phyloP scores from a whole-genome alignment of 345 rosid species.

The Sisymbrium altissimum region DNA sequence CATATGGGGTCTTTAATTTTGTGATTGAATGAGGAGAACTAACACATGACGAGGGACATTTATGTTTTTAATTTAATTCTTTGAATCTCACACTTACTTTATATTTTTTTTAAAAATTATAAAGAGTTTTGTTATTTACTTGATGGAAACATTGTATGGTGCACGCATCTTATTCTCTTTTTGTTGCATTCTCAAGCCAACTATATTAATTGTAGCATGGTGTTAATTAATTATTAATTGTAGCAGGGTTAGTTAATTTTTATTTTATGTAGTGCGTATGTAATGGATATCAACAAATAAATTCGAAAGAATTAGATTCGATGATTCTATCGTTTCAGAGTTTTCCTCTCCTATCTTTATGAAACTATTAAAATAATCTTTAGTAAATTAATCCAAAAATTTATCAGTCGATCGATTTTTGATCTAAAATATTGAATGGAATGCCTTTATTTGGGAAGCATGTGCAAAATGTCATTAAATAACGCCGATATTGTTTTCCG shows the following conservation, averaged over 20 bases:
- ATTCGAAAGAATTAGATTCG: slow-evolving; percentile 24
- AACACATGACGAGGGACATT: slow-evolving; percentile 31
- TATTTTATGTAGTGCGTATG: background rate
- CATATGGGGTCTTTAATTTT: slow-evolving; percentile 13
- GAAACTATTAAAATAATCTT: background rate
- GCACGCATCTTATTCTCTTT: slow-evolving; percentile 28
- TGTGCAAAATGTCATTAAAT: slow-evolving; percentile 9
- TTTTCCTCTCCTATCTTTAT: background rate
- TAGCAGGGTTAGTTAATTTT: no score
- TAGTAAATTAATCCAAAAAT: background rate
- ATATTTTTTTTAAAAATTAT: background rate
- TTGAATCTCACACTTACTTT: background rate
- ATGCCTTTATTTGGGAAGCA: background rate
- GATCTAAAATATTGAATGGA: background rate
- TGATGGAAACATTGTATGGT: slow-evolving; percentile 15
- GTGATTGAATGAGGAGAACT: slow-evolving; percentile 27
- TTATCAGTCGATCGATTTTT: no score
- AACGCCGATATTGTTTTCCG: background rate
- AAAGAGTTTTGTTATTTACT: slow-evolving; percentile 12
- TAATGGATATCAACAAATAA: slow-evolving; percentile 9
- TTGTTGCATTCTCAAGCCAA: slow-evolving; percentile 19
- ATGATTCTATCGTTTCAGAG: background rate
- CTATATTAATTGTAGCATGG: background rate
- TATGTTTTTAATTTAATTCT: background rate
- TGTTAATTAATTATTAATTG: background rate